phyloP scores from a whole-genome alignment of 495 filamentous ascomycete species.

The Neurospora sublineolata region DNA sequence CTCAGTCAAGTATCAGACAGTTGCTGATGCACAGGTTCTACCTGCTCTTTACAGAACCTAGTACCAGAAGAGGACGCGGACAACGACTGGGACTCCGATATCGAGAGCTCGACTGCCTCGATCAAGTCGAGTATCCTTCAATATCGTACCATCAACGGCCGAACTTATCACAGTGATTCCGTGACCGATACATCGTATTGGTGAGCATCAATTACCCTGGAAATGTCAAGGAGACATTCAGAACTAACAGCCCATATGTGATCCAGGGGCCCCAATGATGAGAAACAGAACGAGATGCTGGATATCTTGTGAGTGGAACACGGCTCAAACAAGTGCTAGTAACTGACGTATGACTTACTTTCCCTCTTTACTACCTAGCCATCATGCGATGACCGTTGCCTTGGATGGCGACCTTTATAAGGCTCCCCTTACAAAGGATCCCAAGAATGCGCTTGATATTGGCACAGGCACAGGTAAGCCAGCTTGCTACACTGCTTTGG shows the following conservation, averaged over 20 bases:
- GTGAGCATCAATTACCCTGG: constrained; percentile 5
- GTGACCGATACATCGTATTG: constrained; percentile 21
- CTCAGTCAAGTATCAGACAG: neutral
- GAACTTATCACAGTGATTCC: constrained; percentile 26
- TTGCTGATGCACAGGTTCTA: neutral
- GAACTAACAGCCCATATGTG: neutral
- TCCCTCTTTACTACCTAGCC: constrained; percentile 11
- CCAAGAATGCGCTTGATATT: constrained; percentile 46
- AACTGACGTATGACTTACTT: neutral
- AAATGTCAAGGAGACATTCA: neutral
- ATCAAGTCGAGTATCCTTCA: constrained; percentile 31
- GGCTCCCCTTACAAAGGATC: constrained; percentile 39
- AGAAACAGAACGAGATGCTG: constrained; percentile 25
- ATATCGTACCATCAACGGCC: constrained; percentile 30
- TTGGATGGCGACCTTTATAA: constrained; percentile 45
- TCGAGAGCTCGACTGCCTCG: constrained; percentile 29
- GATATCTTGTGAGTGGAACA: constrained; percentile 25
- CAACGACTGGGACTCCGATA: constrained; percentile 28
- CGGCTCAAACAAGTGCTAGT: neutral
- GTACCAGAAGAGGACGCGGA: constrained; percentile 1
- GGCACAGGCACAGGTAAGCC: constrained; percentile 46
- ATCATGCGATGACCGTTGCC: constrained; percentile 26
- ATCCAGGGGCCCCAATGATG: constrained; percentile 23
- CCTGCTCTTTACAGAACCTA: neutral
- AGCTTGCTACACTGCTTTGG: neutral